phyloP scores from a whole-genome alignment of 257 asterid species.

The Petrea volubilis region DNA sequence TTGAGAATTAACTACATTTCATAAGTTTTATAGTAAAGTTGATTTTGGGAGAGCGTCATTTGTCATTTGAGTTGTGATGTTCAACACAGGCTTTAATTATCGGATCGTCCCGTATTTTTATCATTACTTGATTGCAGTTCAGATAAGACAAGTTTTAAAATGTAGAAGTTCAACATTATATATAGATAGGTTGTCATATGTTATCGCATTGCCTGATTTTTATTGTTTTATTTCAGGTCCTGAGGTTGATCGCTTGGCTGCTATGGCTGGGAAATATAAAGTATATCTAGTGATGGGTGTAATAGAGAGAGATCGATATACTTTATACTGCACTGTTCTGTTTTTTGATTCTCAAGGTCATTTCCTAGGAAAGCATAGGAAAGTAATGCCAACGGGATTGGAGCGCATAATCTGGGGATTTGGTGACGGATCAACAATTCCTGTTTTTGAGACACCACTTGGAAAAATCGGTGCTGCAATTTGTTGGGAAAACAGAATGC shows the following conservation, averaged over 20 bases:
- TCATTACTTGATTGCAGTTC: too few relatives aligned
- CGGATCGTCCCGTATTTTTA: too few relatives aligned
- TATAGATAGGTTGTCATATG: background rate
- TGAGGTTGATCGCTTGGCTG: slow-evolving; percentile 89
- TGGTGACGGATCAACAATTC: slow-evolving; percentile 97
- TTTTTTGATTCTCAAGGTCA: slow-evolving; percentile 83
- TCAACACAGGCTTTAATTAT: too few relatives aligned
- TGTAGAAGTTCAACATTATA: background rate
- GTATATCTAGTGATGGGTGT: slow-evolving; percentile 89
- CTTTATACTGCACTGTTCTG: slow-evolving; percentile 82
- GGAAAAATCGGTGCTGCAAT: slow-evolving; percentile 97
- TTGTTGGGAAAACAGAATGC: slow-evolving; percentile 99
- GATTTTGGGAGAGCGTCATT: background rate
- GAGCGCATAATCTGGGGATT: slow-evolving; percentile 98
- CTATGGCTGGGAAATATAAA: slow-evolving; percentile 94
- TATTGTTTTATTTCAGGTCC: slow-evolving; percentile 56
- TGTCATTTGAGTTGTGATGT: too few relatives aligned
- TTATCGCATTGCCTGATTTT: background rate
- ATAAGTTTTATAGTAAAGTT: background rate
- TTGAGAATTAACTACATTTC: background rate
- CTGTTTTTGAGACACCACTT: slow-evolving; percentile 84
- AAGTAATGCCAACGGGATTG: slow-evolving; percentile 87
- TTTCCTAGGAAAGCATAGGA: slow-evolving; percentile 91
- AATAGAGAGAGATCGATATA: slow-evolving; percentile 90
- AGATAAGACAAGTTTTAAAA: too few relatives aligned